Percentiles rank a stretch among this genome's conserved stretches.
Evolutionary conservation across 2,329 filamentous ascomycete genomes (phyloP).

Genomic region (Colletotrichum sp.): DNA sequence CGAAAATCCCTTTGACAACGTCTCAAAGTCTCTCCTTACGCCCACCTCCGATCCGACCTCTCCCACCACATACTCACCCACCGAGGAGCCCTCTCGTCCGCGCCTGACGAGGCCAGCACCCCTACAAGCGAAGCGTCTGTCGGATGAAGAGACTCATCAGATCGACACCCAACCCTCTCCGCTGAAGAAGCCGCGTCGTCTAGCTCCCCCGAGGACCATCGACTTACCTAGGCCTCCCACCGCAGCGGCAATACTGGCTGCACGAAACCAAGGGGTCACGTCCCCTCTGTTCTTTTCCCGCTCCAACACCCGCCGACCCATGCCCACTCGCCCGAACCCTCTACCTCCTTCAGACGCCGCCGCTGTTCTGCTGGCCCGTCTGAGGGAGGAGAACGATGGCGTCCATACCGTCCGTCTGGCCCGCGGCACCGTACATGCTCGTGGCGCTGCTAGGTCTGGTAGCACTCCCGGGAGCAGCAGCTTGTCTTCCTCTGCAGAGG

Average conservation of each 20-base stretch:
- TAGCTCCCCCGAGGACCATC: slow-evolving; percentile 49
- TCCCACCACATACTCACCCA: neutral
- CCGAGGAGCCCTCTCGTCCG: neutral
- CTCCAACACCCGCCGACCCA: slow-evolving; percentile 38
- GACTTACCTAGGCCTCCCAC: slow-evolving; percentile 38
- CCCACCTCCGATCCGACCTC: slow-evolving; percentile 10
- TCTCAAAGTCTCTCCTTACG: slow-evolving; percentile 1
- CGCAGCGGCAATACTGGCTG: slow-evolving; percentile 27
- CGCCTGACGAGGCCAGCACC: slow-evolving; percentile 8
- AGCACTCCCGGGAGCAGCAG: slow-evolving; percentile 58
- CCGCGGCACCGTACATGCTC: slow-evolving; percentile 53
- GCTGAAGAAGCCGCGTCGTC: slow-evolving; percentile 54
- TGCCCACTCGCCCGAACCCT: slow-evolving; percentile 40
- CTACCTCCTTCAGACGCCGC: slow-evolving; percentile 46
- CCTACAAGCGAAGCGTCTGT: slow-evolving; percentile 30
- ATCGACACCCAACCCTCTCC: slow-evolving; percentile 28
- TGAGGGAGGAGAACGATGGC: slow-evolving; percentile 47
- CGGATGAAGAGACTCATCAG: slow-evolving; percentile 25
- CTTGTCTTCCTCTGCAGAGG: slow-evolving; percentile 52
- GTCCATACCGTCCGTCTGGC: slow-evolving; percentile 63
- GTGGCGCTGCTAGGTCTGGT: slow-evolving; percentile 50
- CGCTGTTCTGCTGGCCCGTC: slow-evolving; percentile 51
- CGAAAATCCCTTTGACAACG: slow-evolving; percentile 22
- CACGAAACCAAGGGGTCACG: slow-evolving; percentile 38
- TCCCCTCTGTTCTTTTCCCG: slow-evolving; percentile 61